Evolutionary conservation across 1,284 basidiomycete genomes (phyloP), one percentile per base, ranked within the genome.

Genomic region (Apiotrichum veenhuisii): DNA sequence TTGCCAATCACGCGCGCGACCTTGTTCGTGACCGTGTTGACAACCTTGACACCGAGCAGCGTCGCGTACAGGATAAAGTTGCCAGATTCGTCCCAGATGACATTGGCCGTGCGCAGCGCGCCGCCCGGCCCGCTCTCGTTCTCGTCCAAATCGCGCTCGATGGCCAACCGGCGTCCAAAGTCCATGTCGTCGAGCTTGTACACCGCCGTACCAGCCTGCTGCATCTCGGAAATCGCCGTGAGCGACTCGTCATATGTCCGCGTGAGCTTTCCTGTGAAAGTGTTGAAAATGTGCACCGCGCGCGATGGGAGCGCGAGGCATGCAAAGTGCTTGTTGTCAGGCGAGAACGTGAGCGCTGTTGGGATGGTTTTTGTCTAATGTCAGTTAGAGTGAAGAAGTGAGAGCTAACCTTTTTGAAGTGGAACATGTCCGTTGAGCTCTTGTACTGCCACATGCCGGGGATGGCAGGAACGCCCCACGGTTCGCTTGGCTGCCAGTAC

Each of bases 151-250:
- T 98, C 95, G 59, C 90, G 83, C 76, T 99, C 96, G 17, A 87
- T 81, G 1, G 96, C 96, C 48, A 98, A 80, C 12, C 96, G 82
- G 56, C 96, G 82, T n/a, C 96, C 95, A 70, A 99, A 98, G 73
- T 99, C 96, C 95, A 99, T 99, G 75, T 98, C 93, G 62, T 99
- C 96, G 12, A 98, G 85, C 70, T 86, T 88, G 77, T 88, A 91
- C 20, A 91, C 84, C 0, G 90, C 87, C 9, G 91, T 94, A 1
- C 91, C 91, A 1, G 90, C 91, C 74, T 94, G 91, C 72, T 95
- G 91, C 93, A 98, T 97, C 73, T 98, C 93, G 69, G 94, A 89
- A 34, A 93, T 87, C 0, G 95, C 93, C 5, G 84, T 80, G 0
- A 98, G 81, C 0, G 90, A 93, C 76, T 99, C 96, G 66, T 99